Base-by-base conservation (phyloP, 129 eudicot genomes). In the Logfia minima region DNA sequence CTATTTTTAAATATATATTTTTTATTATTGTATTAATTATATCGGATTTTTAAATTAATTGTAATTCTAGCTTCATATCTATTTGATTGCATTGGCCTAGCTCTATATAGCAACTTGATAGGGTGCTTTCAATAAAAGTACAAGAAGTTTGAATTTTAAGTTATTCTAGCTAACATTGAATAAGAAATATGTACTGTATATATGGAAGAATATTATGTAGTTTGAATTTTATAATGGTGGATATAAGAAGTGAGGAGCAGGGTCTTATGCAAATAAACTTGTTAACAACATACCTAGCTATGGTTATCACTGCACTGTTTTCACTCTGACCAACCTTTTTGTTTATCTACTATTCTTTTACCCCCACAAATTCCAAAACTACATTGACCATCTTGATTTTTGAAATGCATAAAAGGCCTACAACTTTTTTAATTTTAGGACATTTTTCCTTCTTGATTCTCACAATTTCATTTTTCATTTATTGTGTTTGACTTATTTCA, bases 251-350 rank as follows among this genome's bases (percentile, higher is more conserved):
- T 4, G 8, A 77, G 23, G 45, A 4, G 58, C 66, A 68, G 68
- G 4, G 16, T 58, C 58, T 51, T 34, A 31, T 37, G 45, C 23
- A 29, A 70, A 6, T 56, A 58, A 79, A 79, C 31, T 65, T 72
- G 78, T 79, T 79, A 72, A 79, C 78, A 80, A 80, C 83, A 73
- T 73, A 73, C 83, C 83, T 80, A 72, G 78, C 78, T 72, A 79
- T 45, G 60, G 79, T 80, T 80, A 66, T 66, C 75, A 68, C 83
- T 55, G 75, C 65, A 76, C 79, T 75, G 19, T 75, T 61, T 75
- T 52, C 60, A 71, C 74, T 72, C 83, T 72, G 79, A 80, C 83
- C 73, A 55, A 66, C 75, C 73, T 72, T 53, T 72, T 80, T 73
- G 79, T 80, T 80, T 18, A 80, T 79, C 83, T 64, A 80, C 83